Base-by-base conservation (phyloP, 257 asterid species). In the Pogostemon cablin region DNA sequence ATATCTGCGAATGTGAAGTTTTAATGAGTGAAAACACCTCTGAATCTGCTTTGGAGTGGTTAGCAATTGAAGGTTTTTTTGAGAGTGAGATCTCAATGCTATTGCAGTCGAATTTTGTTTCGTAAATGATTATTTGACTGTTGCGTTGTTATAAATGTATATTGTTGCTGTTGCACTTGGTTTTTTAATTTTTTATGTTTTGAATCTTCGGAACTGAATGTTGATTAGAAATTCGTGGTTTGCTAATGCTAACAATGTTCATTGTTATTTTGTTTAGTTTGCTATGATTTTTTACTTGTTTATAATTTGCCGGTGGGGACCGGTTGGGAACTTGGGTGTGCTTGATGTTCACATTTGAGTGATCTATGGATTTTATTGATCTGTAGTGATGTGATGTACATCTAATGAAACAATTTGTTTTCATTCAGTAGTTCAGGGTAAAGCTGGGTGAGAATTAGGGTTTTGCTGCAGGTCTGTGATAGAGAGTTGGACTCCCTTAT, bases 81-180 rank as follows among this genome's bases (percentile, higher is more conserved):
- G 76, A 68, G 75, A 64, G 57, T 20, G 78, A 75, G 85, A 80
- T 83, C 87, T 69, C 72, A 34, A 11, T 47, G 78, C 61, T 35
- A 41, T 71, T 74, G n/a, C 54, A 40, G 75, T 70, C 44, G 7
- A 17, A 34, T 37, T 55, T 9, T 9, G 67, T 40, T 62, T 7
- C n/a, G 47, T 52, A 3, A 43, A n/a, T 53, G 50, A 44, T 65
- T 48, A 0, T 56, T 59, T 35, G n/a, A 12, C 67, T n/a, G 48
- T 7, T 40, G 41, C 7, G n/a, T 60, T 52, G 32, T 25, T 25
- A 25, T 25, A 25, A 25, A 25, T 25, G 32, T 25, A 25, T 25
- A 25, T 25, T 25, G 65, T 54, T 42, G 56, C 56, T 35, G 12
- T n/a, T 65, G 39, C 35, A 38, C 44, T 63, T 25, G 43, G 20